Percentiles rank a stretch among this genome's conserved stretches.
phyloP scores from a whole-genome alignment of 805 yeast genomes.

The Wickerhamomyces sydowiorum region DNA sequence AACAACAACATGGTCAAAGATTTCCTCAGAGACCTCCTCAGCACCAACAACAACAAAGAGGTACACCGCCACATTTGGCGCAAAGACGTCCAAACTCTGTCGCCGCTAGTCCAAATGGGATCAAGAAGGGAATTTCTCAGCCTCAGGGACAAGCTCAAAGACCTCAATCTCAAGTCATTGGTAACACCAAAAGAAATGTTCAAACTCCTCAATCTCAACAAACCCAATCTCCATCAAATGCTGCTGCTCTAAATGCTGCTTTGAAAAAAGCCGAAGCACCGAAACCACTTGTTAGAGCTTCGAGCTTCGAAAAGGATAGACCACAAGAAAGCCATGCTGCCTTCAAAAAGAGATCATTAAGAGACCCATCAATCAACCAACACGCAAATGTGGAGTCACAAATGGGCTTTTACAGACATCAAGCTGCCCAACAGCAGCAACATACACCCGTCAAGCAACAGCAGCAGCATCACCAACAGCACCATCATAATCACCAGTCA shows the following conservation, averaged over 20 bases:
- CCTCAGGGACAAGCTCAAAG: not conserved
- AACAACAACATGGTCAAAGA: conserved; percentile 3
- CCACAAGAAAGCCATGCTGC: conserved; percentile 27
- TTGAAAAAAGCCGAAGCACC: conserved; percentile 39
- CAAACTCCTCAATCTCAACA: not conserved
- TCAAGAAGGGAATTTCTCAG: not conserved
- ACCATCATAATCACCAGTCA: conserved; percentile 3
- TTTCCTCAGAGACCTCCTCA: conserved; percentile 5
- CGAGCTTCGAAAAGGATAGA: conserved; percentile 53
- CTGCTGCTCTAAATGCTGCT: conserved; percentile 42
- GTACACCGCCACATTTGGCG: not conserved
- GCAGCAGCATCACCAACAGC: conserved; percentile 6
- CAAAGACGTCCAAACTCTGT: conserved; percentile 3
- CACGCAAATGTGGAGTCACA: conserved; percentile 17
- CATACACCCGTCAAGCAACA: conserved; percentile 7
- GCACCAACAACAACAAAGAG: conserved; percentile 6
- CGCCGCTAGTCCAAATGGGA: not conserved
- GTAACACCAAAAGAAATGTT: not conserved
- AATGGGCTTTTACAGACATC: conserved; percentile 21
- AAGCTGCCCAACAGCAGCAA: conserved; percentile 12
- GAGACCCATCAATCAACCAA: conserved; percentile 24
- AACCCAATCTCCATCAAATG: conserved; percentile 15
- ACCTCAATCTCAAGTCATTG: not conserved
- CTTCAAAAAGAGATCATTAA: conserved; percentile 30
- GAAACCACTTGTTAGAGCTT: conserved; percentile 22